Conservation (phyloP, 305 asterid species). For the Solanum hybrid region DNA sequence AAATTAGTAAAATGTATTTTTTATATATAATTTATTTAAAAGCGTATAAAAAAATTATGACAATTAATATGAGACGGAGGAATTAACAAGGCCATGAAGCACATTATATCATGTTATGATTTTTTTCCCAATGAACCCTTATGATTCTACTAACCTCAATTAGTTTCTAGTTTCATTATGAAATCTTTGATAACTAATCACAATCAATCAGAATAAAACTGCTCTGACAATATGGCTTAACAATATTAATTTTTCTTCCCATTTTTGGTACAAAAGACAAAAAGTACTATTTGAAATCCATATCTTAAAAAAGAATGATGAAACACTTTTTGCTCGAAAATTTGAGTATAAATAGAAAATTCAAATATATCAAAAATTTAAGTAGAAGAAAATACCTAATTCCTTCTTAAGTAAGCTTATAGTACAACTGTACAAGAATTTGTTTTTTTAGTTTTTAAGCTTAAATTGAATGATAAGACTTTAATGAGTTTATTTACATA, state of each 20-base stretch:
- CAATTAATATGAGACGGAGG: no score
- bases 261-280: neutral
- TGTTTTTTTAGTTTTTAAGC: neutral
- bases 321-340: neutral
- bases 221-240: neutral
- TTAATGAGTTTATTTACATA: neutral
- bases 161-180: neutral
- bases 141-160: neutral
- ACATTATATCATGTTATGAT: neutral
- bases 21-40: neutral
- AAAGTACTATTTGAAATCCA: neutral
- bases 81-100: neutral
- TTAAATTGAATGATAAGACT: no score
- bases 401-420: neutral
- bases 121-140: neutral
- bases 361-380: neutral
- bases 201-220: neutral
- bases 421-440: no score
- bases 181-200: neutral
- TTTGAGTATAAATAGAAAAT: neutral
- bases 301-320: neutral
- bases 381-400: neutral
- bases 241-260: neutral
- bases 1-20: neutral
- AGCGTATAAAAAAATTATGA: no score